Base-by-base conservation (phyloP, 108 stramenopile genomes). In the Skeletonema tropicum region DNA sequence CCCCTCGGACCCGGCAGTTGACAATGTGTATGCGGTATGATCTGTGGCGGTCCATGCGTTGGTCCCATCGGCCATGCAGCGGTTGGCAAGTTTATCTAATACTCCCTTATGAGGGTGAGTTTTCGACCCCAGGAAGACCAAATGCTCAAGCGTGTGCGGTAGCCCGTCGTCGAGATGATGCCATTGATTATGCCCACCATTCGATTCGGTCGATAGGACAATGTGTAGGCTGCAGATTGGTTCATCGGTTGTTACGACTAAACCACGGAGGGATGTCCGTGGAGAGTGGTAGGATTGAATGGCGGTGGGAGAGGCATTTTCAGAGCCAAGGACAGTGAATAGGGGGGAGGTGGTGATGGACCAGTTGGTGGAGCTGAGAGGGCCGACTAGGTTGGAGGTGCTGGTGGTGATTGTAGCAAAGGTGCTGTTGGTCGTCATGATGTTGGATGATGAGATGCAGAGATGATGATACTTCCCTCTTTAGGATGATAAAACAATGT, bases 31-130 rank as follows among this genome's bases (percentile, higher is more conserved):
- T 1, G 80, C 80, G 29, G 84, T 85, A 52, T 85, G 84, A 74
- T 85, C 84, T 14, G 79, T 80, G 48, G 79, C 84, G 3, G 84
- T 85, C 84, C 84, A 85, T 7, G 84, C 84, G 23, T 85, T 85
- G 9, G 84, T 85, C 0, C 84, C 84, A 21, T 66, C 38, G 17
- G 84, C 84, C 80, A 85, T 71, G 41, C 84, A 77, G 0, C 84
- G 76, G 59, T 85, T 85, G 49, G 84, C 84, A 3, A 85, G 67
- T 36, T 85, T 85, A 60, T 85, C 84, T 12, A 85, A 62, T 17
- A 85, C 64, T 3, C 84, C 84, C 46, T 85, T 85, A 59, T 82
- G 80, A 1, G 84, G 84, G 23, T 82, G 77, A 29, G 76, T 73
- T 19, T 66, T 32, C 1, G 74, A 76, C 2, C 84, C 84, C 11